A percentile compares a stretch with the other conserved stretches of the same genome.
phyloP scores from a whole-genome alignment of 2,329 filamentous ascomycete species.

The Aspergillus fructus region DNA sequence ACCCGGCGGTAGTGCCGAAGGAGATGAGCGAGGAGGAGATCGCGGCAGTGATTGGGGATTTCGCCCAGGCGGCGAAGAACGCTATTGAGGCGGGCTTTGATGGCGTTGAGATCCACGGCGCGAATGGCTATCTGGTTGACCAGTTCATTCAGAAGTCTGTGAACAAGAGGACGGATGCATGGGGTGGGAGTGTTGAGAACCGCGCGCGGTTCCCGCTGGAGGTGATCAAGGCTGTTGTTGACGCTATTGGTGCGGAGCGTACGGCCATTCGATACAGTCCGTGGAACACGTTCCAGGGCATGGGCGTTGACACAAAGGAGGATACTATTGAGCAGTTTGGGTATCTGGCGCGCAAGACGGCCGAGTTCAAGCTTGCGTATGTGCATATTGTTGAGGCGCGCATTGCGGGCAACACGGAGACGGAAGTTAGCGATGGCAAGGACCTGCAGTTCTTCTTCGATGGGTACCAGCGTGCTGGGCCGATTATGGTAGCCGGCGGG shows the following conservation, averaged over 20 bases:
- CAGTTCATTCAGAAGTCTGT: slow-evolving; percentile 50
- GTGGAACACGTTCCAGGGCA: slow-evolving; percentile 41
- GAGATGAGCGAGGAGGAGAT: slow-evolving; percentile 45
- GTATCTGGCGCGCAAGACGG: slow-evolving; percentile 55
- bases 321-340: slow-evolving; percentile 56
- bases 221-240: slow-evolving; percentile 45
- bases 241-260: slow-evolving; percentile 46
- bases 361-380: slow-evolving; percentile 57
- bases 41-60: slow-evolving; percentile 40
- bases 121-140: slow-evolving; percentile 53
- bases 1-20: slow-evolving; percentile 26
- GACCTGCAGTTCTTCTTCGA: slow-evolving; percentile 46
- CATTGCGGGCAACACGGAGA: slow-evolving; percentile 32
- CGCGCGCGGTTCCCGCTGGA: slow-evolving; percentile 56
- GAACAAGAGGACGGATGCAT: slow-evolving; percentile 51
- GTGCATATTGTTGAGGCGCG: slow-evolving; percentile 63
- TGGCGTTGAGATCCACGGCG: slow-evolving; percentile 51
- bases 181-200: slow-evolving; percentile 53
- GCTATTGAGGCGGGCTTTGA: slow-evolving; percentile 58
- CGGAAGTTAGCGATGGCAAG: slow-evolving; percentile 34
- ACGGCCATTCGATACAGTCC: slow-evolving; percentile 50
- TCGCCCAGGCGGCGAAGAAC: slow-evolving; percentile 47
- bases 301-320: slow-evolving; percentile 62
- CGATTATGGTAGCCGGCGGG: slow-evolving; percentile 53
- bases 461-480: slow-evolving; percentile 41